phyloP scores from a whole-genome alignment of 345 rosid genomes.

The Gossypium rotundifolium region DNA sequence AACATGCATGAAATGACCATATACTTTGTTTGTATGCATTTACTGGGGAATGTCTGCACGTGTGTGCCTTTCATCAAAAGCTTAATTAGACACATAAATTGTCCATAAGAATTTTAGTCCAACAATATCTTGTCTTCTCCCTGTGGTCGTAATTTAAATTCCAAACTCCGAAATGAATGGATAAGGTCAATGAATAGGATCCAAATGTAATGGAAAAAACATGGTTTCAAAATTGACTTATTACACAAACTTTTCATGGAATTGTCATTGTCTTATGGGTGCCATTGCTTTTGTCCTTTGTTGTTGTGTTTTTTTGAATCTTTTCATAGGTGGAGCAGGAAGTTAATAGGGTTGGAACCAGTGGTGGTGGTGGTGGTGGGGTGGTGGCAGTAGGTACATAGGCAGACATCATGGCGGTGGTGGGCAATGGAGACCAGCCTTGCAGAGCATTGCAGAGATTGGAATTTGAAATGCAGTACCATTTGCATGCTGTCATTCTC shows the following conservation, averaged over 20 bases:
- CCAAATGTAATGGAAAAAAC: neutral
- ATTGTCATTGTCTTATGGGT: constrained; percentile 7
- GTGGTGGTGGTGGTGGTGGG: neutral
- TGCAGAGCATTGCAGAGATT: constrained; percentile 72
- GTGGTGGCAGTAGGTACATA: constrained; percentile 19
- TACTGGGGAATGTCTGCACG: neutral
- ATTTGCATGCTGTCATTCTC: neutral
- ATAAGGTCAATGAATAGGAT: neutral
- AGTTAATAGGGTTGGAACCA: constrained; percentile 21
- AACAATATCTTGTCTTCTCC: neutral
- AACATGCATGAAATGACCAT: constrained; percentile 6
- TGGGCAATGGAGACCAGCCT: constrained; percentile 85
- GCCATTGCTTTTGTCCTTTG: neutral
- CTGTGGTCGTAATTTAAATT: neutral
- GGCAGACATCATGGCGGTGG: constrained; percentile 31
- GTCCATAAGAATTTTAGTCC: neutral
- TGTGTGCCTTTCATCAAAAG: neutral
- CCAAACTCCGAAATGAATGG: neutral
- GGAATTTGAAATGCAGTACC: constrained; percentile 29
- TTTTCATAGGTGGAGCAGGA: constrained; percentile 31
- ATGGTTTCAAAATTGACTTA: neutral
- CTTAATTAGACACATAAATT: neutral
- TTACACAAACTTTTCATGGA: neutral
- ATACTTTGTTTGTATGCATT: constrained; percentile 7
- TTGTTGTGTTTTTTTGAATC: neutral